A percentile compares a stretch with the other conserved stretches of the same genome.
phyloP scores from a whole-genome alignment of 805 yeast genomes.

The Suhomyces sp. region DNA sequence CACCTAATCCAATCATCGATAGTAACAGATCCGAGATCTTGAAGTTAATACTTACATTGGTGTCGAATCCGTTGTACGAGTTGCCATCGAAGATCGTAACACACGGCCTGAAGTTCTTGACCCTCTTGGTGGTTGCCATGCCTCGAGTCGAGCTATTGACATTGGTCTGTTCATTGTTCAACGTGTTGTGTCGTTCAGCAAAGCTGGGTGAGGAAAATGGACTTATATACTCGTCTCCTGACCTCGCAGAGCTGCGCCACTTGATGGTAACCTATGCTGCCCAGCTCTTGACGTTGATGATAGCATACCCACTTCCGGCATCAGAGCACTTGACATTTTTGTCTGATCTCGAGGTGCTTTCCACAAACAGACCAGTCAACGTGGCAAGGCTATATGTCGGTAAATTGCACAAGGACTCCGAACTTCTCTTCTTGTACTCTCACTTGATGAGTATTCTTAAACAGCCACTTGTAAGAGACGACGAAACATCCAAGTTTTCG shows the following conservation, averaged over 20 bases:
- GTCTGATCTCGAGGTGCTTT: slow-evolving; percentile 23
- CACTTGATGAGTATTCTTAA: slow-evolving; percentile 49
- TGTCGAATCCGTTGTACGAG: slow-evolving; percentile 60
- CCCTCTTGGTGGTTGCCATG: slow-evolving; percentile 49
- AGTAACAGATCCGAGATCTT: slow-evolving; percentile 67
- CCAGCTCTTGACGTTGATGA: slow-evolving; percentile 59
- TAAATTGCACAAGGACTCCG: slow-evolving; percentile 52
- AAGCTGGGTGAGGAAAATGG: slow-evolving; percentile 43
- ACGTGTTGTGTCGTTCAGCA: slow-evolving; percentile 55
- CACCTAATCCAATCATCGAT: slow-evolving; percentile 42
- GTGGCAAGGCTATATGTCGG: slow-evolving; percentile 51
- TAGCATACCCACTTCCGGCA: slow-evolving; percentile 61
- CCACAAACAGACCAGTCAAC: slow-evolving; percentile 40
- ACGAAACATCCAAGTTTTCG: slow-evolving; percentile 5
- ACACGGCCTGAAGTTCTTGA: slow-evolving; percentile 59
- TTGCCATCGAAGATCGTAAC: slow-evolving; percentile 40
- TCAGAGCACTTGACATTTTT: slow-evolving; percentile 37
- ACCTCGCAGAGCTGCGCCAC: slow-evolving; percentile 42
- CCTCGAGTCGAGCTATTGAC: slow-evolving; percentile 49
- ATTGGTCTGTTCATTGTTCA: slow-evolving; percentile 67
- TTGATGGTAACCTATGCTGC: slow-evolving; percentile 52
- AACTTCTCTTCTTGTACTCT: slow-evolving; percentile 47
- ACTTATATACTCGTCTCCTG: slow-evolving; percentile 27
- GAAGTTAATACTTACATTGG: slow-evolving; percentile 55
- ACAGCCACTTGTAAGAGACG: slow-evolving; percentile 30